Conservation (phyloP, 345 rosid species). For the Acer yangbiense region DNA sequence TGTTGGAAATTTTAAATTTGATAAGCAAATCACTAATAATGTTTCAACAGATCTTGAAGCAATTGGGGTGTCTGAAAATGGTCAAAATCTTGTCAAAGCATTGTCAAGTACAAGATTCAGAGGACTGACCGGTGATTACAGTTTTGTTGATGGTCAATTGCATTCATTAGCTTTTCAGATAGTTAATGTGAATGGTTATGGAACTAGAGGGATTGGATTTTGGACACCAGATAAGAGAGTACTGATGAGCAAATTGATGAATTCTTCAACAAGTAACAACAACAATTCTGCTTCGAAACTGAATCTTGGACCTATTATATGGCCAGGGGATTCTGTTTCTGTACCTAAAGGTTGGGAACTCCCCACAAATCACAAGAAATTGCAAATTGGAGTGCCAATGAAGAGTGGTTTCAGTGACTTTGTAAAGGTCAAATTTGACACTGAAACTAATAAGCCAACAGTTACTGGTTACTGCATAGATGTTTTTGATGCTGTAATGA, state of each 20-base stretch:
- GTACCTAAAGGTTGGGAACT: slow-evolving; percentile 52
- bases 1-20: slow-evolving; percentile 20
- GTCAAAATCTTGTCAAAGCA: slow-evolving; percentile 36
- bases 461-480: slow-evolving; percentile 47
- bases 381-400: slow-evolving; percentile 50
- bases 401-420: slow-evolving; percentile 40
- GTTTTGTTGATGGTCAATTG: slow-evolving; percentile 35
- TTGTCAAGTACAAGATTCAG: slow-evolving; percentile 36
- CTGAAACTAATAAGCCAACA: not conserved
- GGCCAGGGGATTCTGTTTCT: slow-evolving; percentile 43
- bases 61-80: slow-evolving; percentile 43
- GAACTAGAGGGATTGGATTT: slow-evolving; percentile 40
- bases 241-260: slow-evolving; percentile 26
- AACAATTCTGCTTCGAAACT: slow-evolving; percentile 28
- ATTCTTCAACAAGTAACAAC: not conserved
- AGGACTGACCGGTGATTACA: slow-evolving; percentile 49
- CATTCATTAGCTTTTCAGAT: slow-evolving; percentile 42
- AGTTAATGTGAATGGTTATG: slow-evolving; percentile 38
- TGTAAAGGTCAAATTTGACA: slow-evolving; percentile 36
- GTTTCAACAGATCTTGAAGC: slow-evolving; percentile 37
- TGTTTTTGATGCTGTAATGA: slow-evolving; percentile 45
- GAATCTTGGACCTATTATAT: slow-evolving; percentile 30
- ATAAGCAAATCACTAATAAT: not conserved
- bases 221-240: slow-evolving; percentile 44
- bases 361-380: slow-evolving; percentile 45